Base-by-base conservation (phyloP, 1,139 yeast species). In the Candida buenavistaensis region DNA sequence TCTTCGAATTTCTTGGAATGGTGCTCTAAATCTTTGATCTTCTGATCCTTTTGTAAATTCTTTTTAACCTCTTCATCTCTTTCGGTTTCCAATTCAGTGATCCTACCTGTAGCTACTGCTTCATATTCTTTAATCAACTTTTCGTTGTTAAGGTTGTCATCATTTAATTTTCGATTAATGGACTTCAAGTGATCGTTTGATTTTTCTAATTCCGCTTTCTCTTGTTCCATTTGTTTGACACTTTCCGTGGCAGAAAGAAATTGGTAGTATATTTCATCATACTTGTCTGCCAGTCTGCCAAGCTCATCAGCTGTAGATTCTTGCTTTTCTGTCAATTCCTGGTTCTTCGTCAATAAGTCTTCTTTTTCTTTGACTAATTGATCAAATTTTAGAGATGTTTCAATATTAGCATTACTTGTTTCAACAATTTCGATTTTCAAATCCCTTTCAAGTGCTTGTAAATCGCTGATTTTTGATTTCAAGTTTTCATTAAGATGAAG, bases 91-190 rank as follows among this genome's bases (percentile, higher is more conserved):
- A 63, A 43, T 7, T 44, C 39, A 5, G 44, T 42, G 2, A 57
- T 45, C 20, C 45, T 47, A 14, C 49, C 41, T 28, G 39, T 31
- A 8, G 50, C 29, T 6, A 35, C 40, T 2, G 30, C 22, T 7
- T 44, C 44, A 26, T 46, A 43, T 25, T 40, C 45, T 3, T 36
- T 16, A 15, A 47, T 51, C 33, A 56, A 43, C 17, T 38, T 39
- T 14, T 47, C 55, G 35, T 56, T 44, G 31, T 55, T 41, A 49
- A 46, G 36, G 55, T 61, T 39, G 55, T 49, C 33, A 46, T 51
- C 37, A 49, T 41, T 24, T 64, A 45, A 39, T 28, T 44, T 26
- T 21, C 35, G 28, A 14, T 33, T 23, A 32, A 38, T 14, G 34
- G 22, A 21, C 28, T 32, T 24, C 19, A 37, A 11, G 12, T 37